phyloP scores from a whole-genome alignment of 1,284 basidiomycete genomes.

The Cerioporus squamosus region DNA sequence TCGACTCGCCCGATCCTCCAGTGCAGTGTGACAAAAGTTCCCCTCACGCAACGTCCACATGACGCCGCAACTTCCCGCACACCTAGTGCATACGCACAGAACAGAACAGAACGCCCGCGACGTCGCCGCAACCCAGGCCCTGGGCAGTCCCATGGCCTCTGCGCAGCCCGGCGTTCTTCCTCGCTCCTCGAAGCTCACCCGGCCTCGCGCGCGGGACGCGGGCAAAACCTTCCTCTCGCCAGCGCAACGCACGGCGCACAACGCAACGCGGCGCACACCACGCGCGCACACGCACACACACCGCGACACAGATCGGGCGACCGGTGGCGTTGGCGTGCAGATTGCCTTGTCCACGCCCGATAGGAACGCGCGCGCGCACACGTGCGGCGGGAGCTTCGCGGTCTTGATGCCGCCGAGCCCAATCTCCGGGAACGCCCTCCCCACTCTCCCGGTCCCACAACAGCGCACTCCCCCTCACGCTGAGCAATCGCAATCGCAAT shows the following conservation, averaged over 20 bases:
- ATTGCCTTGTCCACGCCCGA: constrained; percentile 27
- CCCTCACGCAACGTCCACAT: constrained; percentile 16
- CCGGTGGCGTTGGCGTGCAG: constrained; percentile 14
- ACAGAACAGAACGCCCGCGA: no score
- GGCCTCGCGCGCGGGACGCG: no score
- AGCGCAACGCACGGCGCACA: not conserved
- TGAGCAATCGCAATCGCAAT: not conserved
- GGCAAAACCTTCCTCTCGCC: no score
- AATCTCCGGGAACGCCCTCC: constrained; percentile 9
- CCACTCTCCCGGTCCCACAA: not conserved
- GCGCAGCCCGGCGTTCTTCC: constrained; percentile 6
- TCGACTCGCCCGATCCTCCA: constrained; percentile 17
- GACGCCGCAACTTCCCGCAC: constrained; percentile 24
- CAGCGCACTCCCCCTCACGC: not conserved
- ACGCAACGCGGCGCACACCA: constrained; percentile 18
- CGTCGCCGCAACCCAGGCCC: not conserved
- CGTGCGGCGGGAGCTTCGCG: constrained; percentile 23
- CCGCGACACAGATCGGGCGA: constrained; percentile 20
- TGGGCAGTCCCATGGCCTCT: constrained; percentile 8
- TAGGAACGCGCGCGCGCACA: constrained; percentile 18
- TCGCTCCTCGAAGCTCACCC: not conserved
- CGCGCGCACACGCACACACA: no score
- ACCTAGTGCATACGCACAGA: no score
- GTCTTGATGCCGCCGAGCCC: constrained; percentile 16
- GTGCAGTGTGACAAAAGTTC: constrained; percentile 6